Evolutionary conservation across 208 protist species (phyloP), one percentile per base, ranked within the genome.

Genomic region (Angomonas deanei): DNA sequence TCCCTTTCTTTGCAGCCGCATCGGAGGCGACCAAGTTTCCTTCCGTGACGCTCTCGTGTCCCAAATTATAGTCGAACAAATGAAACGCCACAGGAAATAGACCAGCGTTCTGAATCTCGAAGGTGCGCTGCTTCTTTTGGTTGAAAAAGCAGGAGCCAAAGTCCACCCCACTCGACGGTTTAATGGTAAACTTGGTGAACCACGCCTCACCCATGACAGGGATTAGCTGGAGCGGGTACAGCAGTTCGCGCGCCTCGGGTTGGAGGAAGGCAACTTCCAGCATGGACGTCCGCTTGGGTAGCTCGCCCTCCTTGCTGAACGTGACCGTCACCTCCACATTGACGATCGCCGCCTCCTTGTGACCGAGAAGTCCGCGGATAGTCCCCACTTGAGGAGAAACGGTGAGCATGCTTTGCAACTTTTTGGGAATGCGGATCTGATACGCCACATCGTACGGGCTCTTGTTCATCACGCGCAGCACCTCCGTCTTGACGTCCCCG

Each of bases 391-490:
- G 70, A 24, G 80, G 64, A 2, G 75, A 72, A 39, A 97, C 48
- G 31, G 77, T 88, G 52, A 97, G 46, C 23, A 82, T 48, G 33
- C 66, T 61, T 71, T 90, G 86, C 53, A 95, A 58, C 5, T 67
- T 54, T 59, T 85, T 82, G 11, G 89, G 87, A 54, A 97, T 59
- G 27, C 81, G 78, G 47, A 98, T 76, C 50, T 88, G 72, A 74
- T 87, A 98, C 21, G 81, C 81, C 11, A 98, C 79, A 23, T 97
- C 91, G 78, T 98, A 98, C 66, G 96, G 92, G 53, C 94, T 88
- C 64, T 92, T 94, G 80, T 98, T 98, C 46, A 91, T 68, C 24
- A 98, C 73, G 31, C 85, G 81, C 42, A 96, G 66, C 24, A 46
- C 64, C 71, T 91, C 88, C 58, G 68, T 81, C 39, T 60, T 73